Evolutionary conservation across 768 basidiomycete genomes (phyloP), one percentile per base, ranked within the genome.

Genomic region (Phanerochaete carnosa): DNA sequence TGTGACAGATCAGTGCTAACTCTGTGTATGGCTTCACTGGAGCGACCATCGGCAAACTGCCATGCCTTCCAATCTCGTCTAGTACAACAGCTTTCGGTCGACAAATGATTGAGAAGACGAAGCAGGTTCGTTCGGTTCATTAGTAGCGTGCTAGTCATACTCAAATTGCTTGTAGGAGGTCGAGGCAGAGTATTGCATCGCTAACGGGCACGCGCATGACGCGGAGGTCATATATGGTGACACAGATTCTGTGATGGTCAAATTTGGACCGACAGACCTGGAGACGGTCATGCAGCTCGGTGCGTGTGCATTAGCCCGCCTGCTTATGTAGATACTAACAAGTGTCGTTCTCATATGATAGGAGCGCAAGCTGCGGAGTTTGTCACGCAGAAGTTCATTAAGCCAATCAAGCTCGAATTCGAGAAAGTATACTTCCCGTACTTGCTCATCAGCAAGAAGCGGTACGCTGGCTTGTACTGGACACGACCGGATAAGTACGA

Each of bases 401-500:
- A 90, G 68, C 97, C 96, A 0, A 98, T 98, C 79, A 98, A 98
- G 73, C 86, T 99, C 28, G 96, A 99, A 74, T 99, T 99, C 75
- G 97, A 99, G 72, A 98, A 99, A 72, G 95, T 98, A 5, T 99
- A 99, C 75, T 98, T 91, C 73, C 97, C 97, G 4, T 99, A 98
- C 74, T 75, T 99, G 57, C 87, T 99, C 52, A 99, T 99, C 75
- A 98, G 80, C 81, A 99, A 99, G 77, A 99, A 99, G 76, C 88
- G 97, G 47, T 99, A 99, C 74, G 97, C 97, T 1, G 97, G 97
- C 6, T 76, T 98, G 59, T 98, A 99, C 71, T 99, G 97, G 97
- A 98, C 97, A 1, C 88, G 85, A 64, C 78, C 89, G 13, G 95
- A 98, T 45, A 97, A 94, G 70, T 96, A 92, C 66, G 97, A 99